phyloP scores from a whole-genome alignment of 139 green algal species.

The Chara braunii region DNA sequence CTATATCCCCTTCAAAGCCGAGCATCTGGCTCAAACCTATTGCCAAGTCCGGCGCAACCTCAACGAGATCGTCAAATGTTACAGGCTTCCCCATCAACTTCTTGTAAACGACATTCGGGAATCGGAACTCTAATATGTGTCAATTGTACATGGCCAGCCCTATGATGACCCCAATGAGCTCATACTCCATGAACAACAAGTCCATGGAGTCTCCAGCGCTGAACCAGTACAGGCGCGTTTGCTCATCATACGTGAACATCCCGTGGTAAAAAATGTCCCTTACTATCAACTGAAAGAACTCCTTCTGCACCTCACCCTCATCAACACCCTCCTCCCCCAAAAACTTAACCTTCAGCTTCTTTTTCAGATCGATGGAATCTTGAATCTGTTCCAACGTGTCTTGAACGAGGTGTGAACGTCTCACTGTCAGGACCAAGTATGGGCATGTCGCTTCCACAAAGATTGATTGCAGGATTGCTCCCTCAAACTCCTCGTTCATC shows the following conservation, averaged over 20 bases:
- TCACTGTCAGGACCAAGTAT: slow-evolving; percentile 50
- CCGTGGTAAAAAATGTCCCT: slow-evolving; percentile 48
- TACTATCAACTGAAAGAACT: slow-evolving; percentile 83
- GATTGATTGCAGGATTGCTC: slow-evolving; percentile 19
- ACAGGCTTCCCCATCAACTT: slow-evolving; percentile 57
- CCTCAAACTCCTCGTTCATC: slow-evolving; percentile 34
- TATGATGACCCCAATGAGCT: slow-evolving; percentile 77
- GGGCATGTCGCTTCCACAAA: slow-evolving; percentile 26
- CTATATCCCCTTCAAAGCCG: slow-evolving; percentile 30
- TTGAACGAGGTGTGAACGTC: slow-evolving; percentile 62
- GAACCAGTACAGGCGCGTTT: slow-evolving; percentile 53
- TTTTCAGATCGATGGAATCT: too few relatives aligned
- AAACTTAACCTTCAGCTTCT: slow-evolving; percentile 74
- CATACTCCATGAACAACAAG: slow-evolving; percentile 62
- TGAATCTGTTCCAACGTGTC: too few relatives aligned
- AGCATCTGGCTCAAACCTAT: slow-evolving; percentile 37
- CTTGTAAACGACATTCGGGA: slow-evolving; percentile 74
- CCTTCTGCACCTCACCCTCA: slow-evolving; percentile 77
- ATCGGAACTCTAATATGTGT: slow-evolving; percentile 74
- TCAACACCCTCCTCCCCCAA: slow-evolving; percentile 80
- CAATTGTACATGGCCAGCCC: slow-evolving; percentile 88
- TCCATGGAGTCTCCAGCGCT: too few relatives aligned
- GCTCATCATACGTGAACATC: slow-evolving; percentile 75
- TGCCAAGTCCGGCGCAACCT: slow-evolving; percentile 27
- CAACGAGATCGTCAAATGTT: slow-evolving; percentile 40